A percentile compares a stretch with the other conserved stretches of the same genome.
These are phyloP conservation scores for Apiotrichum laibachii DNA, from an alignment of 1,284 basidiomycete species.

Conservation along the genomic window DNA sequence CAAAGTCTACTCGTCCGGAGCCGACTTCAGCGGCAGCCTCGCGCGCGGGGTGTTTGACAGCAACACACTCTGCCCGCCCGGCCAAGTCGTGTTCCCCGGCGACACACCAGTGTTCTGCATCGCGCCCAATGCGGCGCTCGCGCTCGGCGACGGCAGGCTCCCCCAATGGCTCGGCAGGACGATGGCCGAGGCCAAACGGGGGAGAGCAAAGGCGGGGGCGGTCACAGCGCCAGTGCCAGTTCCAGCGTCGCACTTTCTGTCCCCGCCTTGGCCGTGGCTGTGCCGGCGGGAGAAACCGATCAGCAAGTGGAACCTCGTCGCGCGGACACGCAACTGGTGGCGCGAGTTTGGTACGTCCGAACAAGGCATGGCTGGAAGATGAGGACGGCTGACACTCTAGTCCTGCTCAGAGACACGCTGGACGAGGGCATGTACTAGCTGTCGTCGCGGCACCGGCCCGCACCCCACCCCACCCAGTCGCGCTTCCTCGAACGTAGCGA, in stretches of 20 bases:
- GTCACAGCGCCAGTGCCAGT: background rate
- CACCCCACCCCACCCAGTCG: too few relatives aligned
- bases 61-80: background rate
- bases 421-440: background rate
- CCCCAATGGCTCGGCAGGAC: background rate
- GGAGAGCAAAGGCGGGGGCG: background rate
- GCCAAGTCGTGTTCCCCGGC: background rate
- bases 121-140: background rate
- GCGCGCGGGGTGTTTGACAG: background rate
- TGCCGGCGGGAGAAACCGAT: too few relatives aligned
- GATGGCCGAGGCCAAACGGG: background rate
- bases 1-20: too few relatives aligned
- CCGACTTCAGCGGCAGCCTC: too few relatives aligned
- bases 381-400: background rate
- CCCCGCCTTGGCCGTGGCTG: background rate
- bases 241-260: too few relatives aligned
- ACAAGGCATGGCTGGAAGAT: background rate
- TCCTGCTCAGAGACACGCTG: background rate
- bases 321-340: background rate
- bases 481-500: too few relatives aligned
- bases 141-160: background rate
- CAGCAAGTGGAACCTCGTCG: too few relatives aligned
- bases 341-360: background rate
- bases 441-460: too few relatives aligned
- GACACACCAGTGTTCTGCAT: background rate